phyloP scores from a whole-genome alignment of 75 land plant species.

The Chamaecyparis obtusa region DNA sequence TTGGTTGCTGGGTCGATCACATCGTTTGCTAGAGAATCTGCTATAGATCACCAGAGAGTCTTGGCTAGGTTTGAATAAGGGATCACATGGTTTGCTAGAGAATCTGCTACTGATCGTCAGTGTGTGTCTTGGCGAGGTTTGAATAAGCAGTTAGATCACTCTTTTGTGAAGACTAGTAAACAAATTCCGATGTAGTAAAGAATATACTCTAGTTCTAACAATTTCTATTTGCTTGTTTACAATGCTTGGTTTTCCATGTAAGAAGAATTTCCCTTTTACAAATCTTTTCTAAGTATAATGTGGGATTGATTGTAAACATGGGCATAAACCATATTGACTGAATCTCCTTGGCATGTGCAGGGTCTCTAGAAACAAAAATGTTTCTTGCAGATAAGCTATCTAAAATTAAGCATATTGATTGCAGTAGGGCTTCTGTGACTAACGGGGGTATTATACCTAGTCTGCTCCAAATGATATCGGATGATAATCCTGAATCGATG shows the following conservation, averaged over 20 bases:
- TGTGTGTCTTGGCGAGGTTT: neutral
- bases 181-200: neutral
- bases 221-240: neutral
- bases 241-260: neutral
- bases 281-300: neutral
- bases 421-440: neutral
- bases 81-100: neutral
- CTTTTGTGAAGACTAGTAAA: neutral
- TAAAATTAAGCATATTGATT: neutral
- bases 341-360: slow-evolving; percentile 2
- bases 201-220: neutral
- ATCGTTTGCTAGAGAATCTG: no score
- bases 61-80: no score
- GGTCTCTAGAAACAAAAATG: neutral
- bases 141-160: neutral
- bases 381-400: slow-evolving; percentile 3
- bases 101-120: neutral
- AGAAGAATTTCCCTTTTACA: neutral
- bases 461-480: slow-evolving; percentile 10
- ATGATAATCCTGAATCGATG: slow-evolving; percentile 5
- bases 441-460: slow-evolving; percentile 8
- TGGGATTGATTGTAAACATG: neutral
- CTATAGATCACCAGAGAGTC: no score
- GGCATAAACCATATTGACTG: neutral
- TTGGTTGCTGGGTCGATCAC: neutral